Percentiles rank a stretch among this genome's conserved stretches.
Conservation (phyloP, 2,329 filamentous ascomycete species). For the Phialemoniopsis sp. region DNA sequence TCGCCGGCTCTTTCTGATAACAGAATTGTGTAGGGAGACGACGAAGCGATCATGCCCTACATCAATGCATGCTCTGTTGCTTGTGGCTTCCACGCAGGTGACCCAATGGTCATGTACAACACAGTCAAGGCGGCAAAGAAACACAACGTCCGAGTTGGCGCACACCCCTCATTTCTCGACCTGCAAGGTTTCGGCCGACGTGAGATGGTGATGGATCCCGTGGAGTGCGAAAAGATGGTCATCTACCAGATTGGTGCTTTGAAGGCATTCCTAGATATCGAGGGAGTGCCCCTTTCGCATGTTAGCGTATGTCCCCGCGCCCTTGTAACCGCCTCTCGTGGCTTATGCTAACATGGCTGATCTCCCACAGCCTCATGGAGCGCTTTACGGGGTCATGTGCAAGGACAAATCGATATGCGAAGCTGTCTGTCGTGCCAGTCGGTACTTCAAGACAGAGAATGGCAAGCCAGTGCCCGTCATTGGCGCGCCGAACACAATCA, state of each 20-base stretch:
- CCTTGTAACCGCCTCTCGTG: too few relatives aligned
- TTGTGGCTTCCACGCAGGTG: slow-evolving; percentile 8
- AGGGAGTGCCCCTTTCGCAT: slow-evolving; percentile 12
- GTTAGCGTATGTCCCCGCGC: not conserved
- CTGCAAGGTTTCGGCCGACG: slow-evolving; percentile 6
- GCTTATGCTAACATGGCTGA: too few relatives aligned
- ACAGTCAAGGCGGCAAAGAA: slow-evolving; percentile 3
- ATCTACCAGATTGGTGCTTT: slow-evolving; percentile 7
- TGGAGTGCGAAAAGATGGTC: slow-evolving; percentile 5
- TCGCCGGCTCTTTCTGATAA: too few relatives aligned
- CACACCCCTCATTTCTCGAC: slow-evolving; percentile 6
- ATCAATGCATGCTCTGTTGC: not conserved
- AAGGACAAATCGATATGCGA: too few relatives aligned
- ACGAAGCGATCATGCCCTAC: not conserved
- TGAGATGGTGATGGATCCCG: slow-evolving; percentile 5
- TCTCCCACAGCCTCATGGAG: too few relatives aligned
- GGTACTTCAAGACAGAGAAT: too few relatives aligned
- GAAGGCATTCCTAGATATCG: slow-evolving; percentile 9
- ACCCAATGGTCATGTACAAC: slow-evolving; percentile 7
- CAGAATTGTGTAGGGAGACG: not conserved
- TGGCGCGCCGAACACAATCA: too few relatives aligned
- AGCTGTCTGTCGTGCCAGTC: too few relatives aligned
- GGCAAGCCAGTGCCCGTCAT: too few relatives aligned
- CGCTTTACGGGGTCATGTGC: too few relatives aligned
- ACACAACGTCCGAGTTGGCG: slow-evolving; percentile 5